Conservation (phyloP, 177 flowering plant genomes). For the Tripterygium wilfordii region DNA sequence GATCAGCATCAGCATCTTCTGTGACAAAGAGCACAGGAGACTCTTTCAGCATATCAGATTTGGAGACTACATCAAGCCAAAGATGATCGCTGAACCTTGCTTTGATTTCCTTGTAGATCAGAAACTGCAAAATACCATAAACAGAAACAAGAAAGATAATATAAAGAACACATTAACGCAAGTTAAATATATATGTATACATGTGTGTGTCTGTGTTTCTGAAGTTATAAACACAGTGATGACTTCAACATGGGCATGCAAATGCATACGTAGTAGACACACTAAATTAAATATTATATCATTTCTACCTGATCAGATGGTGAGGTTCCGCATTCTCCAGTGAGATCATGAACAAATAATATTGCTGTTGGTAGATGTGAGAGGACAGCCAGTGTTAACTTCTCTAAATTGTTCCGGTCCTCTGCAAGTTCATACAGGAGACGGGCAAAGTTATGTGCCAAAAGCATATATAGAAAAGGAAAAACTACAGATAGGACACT, state of each 20-base stretch:
- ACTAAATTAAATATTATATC: no score
- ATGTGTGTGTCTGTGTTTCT: no score
- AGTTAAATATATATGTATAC: no score
- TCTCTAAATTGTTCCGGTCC: conserved; percentile 94
- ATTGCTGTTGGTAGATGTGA: conserved; percentile 92
- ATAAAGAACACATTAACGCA: background rate
- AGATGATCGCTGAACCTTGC: conserved; percentile 72
- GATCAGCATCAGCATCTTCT: conserved; percentile 35
- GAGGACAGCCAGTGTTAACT: conserved; percentile 92
- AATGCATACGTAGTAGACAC: no score
- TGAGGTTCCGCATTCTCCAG: conserved; percentile 95
- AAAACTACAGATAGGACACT: background rate
- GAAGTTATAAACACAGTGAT: no score
- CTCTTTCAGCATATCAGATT: conserved; percentile 67
- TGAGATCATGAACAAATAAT: conserved; percentile 83
- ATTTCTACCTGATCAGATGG: conserved; percentile 94
- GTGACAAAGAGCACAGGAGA: conserved; percentile 38
- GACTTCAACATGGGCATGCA: no score
- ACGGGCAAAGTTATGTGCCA: background rate
- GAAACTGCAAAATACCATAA: conserved; percentile 40
- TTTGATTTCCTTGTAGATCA: conserved; percentile 68
- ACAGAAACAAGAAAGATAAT: background rate
- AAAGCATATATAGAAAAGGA: background rate
- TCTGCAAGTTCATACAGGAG: conserved; percentile 44
- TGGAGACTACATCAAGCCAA: conserved; percentile 94